A percentile compares a stretch with the other conserved stretches of the same genome.
Conservation (phyloP, 805 yeast genomes). For the Lachancea lanzarotensis region DNA sequence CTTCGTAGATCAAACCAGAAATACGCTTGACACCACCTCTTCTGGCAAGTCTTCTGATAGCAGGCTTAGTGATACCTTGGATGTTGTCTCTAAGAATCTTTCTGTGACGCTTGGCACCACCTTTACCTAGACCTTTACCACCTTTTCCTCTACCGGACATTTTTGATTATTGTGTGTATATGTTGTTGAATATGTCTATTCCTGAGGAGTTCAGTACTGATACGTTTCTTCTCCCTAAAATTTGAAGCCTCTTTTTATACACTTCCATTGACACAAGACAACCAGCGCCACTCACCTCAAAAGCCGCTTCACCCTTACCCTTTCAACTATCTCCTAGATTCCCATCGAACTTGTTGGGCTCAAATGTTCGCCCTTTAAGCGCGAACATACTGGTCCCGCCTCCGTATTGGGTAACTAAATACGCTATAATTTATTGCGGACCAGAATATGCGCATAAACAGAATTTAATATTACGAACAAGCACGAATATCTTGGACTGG, state of each 20-base stretch:
- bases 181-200: background rate
- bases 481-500: conserved; percentile 3
- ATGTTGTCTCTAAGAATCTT: conserved; percentile 98
- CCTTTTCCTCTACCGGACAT: conserved; percentile 99
- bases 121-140: conserved; percentile 99
- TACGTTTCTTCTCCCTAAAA: background rate
- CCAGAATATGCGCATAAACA: conserved; percentile 1
- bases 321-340: conserved; percentile 1
- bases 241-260: background rate
- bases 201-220: too few relatives aligned
- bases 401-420: background rate
- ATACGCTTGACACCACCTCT: conserved; percentile 99
- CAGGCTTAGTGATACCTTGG: conserved; percentile 99
- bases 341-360: background rate
- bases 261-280: background rate
- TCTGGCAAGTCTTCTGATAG: conserved; percentile 99
- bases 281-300: background rate
- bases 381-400: conserved; percentile 2
- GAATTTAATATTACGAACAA: background rate
- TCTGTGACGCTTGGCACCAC: conserved; percentile 99
- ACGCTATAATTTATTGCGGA: background rate
- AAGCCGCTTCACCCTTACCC: background rate
- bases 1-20: conserved; percentile 97
- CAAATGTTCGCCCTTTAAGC: background rate
- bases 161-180: conserved; percentile 24